Evolutionary conservation across 768 basidiomycete species (phyloP), one percentile per base, ranked within the genome.

Genomic region (Leccinum rimulosum): DNA sequence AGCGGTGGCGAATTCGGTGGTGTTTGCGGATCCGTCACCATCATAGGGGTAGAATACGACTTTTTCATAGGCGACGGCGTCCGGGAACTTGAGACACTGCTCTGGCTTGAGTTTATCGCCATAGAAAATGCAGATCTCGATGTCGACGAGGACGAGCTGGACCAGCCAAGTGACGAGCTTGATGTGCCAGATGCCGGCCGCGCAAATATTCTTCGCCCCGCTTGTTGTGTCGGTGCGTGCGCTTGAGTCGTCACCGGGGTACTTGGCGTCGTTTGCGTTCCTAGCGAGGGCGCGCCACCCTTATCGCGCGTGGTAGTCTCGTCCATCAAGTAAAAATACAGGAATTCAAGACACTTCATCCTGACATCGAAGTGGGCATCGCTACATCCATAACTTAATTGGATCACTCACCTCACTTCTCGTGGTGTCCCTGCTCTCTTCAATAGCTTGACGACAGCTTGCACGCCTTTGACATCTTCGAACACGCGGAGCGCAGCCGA

Each of bases 341-440:
- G 75, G 66, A 97, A 95, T 70, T 97, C 95, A 17, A 98, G 79
- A 61, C 93, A 96, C 76, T 96, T 96, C 90, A 97, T 96, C 66
- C 95, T 96, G 66, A 22, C 36, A 48, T 47, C 40, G 27, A 36
- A 7, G 17, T 74, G 36, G 50, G 50, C 38, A 19, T 17, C 51
- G 9, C 12, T 35, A 28, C 49, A 11, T 25, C 17, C 8, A 15
- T 45, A 4, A 27, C 4, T 27, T 78, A 30, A 61, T 88, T 86
- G 72, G 56, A 89, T 84, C 19, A 74, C 84, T 33, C 58, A 95
- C 95, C 92, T 78, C 58, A 95, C 90, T 76, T 92, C 91, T 51
- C 92, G 83, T n/a, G 89, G 87, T 8, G 92, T 92, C 8, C 85
- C 87, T 1, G 89, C 87, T 50, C 92, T 81, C 69, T 98, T 98